Base-by-base conservation (phyloP, 2,329 filamentous ascomycete species). In the Colletotrichum tabaci region DNA sequence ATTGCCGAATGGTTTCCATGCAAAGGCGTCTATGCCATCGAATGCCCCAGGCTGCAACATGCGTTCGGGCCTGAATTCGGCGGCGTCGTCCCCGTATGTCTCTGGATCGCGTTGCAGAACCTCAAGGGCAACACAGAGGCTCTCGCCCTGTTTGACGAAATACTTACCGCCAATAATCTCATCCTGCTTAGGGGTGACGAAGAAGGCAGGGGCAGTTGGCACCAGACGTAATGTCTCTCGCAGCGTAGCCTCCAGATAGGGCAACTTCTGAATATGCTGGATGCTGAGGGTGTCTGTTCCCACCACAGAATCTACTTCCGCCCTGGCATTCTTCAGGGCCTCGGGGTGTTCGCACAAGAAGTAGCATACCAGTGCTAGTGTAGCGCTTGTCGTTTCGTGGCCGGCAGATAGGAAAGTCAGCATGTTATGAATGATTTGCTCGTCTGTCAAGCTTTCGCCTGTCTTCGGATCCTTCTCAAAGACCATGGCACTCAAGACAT, bases 341-440 rank as follows among this genome's bases (percentile, higher is more conserved):
- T 87, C 84, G 0, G 91, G 91, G 75, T 91, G 85, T 77, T 90
- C 91, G 50, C 93, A 79, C 2, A 94, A 83, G 65, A 91, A 85
- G 77, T 90, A 91, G 63, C 93, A 88, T 0, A 87, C 80, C 75
- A 93, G 94, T 0, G 90, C 88, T 13, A 94, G 80, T 15, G 91
- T 81, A 4, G 91, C 91, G 2, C 90, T 89, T 0, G 92, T 92
- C 0, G 93, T 94, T 75, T 94, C 92, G 73, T 93, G 92, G 2
- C 91, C 90, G 46, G 91, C 91, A 75, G 92, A 90, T 12, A 94
- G 80, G 74, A 94, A 94, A 0, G 92, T 94, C 70, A 93, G 90
- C 81, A 94, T 89, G 74, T 94, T 93, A 77, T 92, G 86, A 18
- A 89, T 86, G 73, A 94, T 92, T 60, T 85, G 88, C 5, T 87